Conservation (phyloP, 129 eudicot genomes). For the Smallanthus sonchifolius region DNA sequence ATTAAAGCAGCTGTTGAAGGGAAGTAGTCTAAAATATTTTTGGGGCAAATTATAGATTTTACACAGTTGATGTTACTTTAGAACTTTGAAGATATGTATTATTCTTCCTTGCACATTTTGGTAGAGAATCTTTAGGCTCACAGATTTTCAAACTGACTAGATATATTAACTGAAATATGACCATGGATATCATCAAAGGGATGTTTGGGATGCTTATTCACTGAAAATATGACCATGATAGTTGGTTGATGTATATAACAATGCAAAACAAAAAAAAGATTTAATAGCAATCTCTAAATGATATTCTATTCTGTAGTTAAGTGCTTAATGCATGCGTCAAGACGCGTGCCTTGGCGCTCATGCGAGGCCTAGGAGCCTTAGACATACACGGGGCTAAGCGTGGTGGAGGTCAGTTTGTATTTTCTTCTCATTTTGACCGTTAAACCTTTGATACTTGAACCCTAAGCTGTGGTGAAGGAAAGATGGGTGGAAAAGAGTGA, state of each 20-base stretch:
- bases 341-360: not conserved
- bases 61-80: not conserved
- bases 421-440: no score
- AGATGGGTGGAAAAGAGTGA: no score
- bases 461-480: no score
- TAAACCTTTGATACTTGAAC: no score
- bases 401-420: no score
- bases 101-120: not conserved
- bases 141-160: not conserved
- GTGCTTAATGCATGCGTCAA: not conserved
- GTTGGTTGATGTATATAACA: not conserved
- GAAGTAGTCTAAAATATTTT: not conserved
- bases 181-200: not conserved
- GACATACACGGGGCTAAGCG: not conserved
- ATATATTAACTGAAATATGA: not conserved
- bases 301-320: not conserved
- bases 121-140: not conserved
- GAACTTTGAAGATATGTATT: not conserved
- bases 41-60: not conserved
- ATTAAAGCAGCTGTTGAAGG: constrained; percentile 54
- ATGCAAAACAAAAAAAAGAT: not conserved
- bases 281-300: not conserved
- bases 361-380: not conserved
- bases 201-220: not conserved
- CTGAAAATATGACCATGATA: not conserved